Percentiles rank a stretch among this genome's conserved stretches.
These are phyloP conservation scores for Agrocybe praecox DNA, from an alignment of 768 basidiomycete genomes.

Conservation along the genomic window DNA sequence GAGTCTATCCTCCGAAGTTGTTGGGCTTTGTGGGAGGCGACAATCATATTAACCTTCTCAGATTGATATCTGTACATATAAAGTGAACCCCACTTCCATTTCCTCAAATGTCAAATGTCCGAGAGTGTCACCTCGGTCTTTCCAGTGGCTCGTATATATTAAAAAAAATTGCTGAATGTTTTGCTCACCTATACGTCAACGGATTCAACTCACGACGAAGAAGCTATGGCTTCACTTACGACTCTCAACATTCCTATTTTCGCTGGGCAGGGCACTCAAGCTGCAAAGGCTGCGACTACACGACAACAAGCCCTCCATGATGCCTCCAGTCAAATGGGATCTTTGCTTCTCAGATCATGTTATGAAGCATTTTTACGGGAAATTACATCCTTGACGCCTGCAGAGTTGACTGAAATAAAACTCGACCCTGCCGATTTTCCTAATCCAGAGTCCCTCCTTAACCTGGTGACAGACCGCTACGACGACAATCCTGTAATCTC, in stretches of 20 bases:
- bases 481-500: constrained; percentile 50
- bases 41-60: background rate
- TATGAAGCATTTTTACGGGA: background rate
- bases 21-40: background rate
- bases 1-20: background rate
- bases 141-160: background rate
- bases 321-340: background rate
- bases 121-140: background rate
- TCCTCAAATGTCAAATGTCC: background rate
- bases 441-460: background rate
- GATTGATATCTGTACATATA: background rate
- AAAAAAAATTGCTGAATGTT: background rate
- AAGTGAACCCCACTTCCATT: background rate
- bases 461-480: constrained; percentile 27
- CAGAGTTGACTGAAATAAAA: background rate
- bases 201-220: background rate
- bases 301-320: background rate
- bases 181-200: background rate
- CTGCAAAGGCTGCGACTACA: background rate
- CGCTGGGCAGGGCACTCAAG: background rate
- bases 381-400: background rate
- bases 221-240: background rate
- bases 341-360: background rate
- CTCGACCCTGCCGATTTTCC: background rate
- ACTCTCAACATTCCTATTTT: background rate